phyloP scores from a whole-genome alignment of 805 yeast species.

The Saturnispora sanitii region DNA sequence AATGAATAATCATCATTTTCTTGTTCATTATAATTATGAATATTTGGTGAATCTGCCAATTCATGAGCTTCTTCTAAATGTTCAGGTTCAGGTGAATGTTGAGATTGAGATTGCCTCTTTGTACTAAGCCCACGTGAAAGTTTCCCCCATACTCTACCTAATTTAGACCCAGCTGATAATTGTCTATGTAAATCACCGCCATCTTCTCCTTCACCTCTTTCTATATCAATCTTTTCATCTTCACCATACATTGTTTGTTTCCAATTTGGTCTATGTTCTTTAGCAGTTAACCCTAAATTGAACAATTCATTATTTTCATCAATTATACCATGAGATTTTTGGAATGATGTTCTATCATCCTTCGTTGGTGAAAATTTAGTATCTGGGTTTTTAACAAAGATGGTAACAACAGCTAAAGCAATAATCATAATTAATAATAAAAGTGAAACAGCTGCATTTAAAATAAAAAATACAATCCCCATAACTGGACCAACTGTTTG shows the following conservation, averaged over 20 bases:
- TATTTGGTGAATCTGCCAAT: background rate
- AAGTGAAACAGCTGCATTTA: slow-evolving; percentile 83
- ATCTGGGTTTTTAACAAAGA: slow-evolving; percentile 78
- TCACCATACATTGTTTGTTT: slow-evolving; percentile 52
- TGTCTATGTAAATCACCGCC: background rate
- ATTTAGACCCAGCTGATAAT: slow-evolving; percentile 1
- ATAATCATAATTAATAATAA: slow-evolving; percentile 62
- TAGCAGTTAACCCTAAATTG: slow-evolving; percentile 76
- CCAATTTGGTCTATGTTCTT: slow-evolving; percentile 69
- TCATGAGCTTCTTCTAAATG: background rate
- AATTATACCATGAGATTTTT: slow-evolving; percentile 23
- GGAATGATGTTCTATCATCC: slow-evolving; percentile 91
- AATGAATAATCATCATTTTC: background rate
- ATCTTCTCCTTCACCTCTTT: background rate
- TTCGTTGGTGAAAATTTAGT: slow-evolving; percentile 79
- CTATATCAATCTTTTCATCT: background rate
- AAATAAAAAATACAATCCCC: slow-evolving; percentile 84
- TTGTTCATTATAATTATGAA: background rate
- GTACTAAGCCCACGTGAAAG: slow-evolving; percentile 6
- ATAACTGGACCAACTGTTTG: slow-evolving; percentile 70
- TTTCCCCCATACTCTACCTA: slow-evolving; percentile 7
- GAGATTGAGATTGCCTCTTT: background rate
- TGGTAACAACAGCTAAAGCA: slow-evolving; percentile 49
- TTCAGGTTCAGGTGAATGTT: background rate
- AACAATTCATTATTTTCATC: slow-evolving; percentile 38